Evolutionary conservation across 345 rosid genomes (phyloP).

Genomic region (Reutealis trisperma): DNA sequence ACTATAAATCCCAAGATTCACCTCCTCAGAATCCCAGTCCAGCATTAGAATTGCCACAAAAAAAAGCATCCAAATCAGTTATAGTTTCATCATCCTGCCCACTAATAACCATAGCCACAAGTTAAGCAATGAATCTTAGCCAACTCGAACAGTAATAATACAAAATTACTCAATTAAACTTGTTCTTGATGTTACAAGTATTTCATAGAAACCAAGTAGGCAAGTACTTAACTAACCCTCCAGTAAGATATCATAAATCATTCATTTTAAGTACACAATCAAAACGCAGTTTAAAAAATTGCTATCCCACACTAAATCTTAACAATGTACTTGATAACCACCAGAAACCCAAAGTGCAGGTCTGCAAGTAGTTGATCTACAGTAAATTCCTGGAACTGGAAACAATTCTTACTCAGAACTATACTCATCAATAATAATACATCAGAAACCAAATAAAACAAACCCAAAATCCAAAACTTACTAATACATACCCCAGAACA

Average conservation of each 20-base stretch:
- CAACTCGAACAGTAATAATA: slow-evolving; percentile 7
- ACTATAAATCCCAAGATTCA: background rate
- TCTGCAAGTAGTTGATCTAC: background rate
- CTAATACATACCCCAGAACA: background rate
- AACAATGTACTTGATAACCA: background rate
- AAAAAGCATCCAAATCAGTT: slow-evolving; percentile 20
- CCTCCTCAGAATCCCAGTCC: background rate
- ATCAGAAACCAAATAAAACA: slow-evolving; percentile 1
- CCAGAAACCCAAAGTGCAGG: slow-evolving; percentile 1
- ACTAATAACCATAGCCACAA: slow-evolving; percentile 1
- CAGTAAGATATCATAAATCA: background rate
- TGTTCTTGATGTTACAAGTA: background rate
- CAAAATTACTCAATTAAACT: background rate
- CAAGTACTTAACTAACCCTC: too few relatives aligned
- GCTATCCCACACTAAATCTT: background rate
- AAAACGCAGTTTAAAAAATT: background rate
- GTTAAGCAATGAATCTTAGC: slow-evolving; percentile 6
- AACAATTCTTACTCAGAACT: background rate
- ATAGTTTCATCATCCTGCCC: background rate
- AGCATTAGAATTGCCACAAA: background rate
- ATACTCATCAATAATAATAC: background rate
- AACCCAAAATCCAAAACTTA: slow-evolving; percentile 5
- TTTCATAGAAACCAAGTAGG: background rate
- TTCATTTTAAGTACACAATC: background rate
- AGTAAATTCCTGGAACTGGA: background rate